Conservation (phyloP, 768 basidiomycete species). For the Xerocomellus dryophilus region DNA sequence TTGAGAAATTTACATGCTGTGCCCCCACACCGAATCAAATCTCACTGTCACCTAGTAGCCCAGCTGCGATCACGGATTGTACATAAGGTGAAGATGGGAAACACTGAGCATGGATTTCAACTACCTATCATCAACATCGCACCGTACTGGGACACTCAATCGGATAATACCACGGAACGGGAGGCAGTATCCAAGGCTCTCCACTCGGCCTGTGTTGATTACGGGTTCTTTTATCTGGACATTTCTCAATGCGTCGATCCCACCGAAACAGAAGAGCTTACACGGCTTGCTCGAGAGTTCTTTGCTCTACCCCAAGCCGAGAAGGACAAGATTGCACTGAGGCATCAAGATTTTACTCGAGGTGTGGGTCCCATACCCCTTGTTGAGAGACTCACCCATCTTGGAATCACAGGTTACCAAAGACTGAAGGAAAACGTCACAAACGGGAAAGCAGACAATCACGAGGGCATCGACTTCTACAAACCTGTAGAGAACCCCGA, state of each 20-base stretch:
- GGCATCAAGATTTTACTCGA: slow-evolving; percentile 68
- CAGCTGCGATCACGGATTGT: background rate
- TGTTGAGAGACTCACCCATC: background rate
- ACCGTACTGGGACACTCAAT: slow-evolving; percentile 51
- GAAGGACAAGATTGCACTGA: slow-evolving; percentile 72
- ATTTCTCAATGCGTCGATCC: slow-evolving; percentile 56
- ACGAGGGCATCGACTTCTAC: slow-evolving; percentile 84
- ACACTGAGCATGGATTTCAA: slow-evolving; percentile 5
- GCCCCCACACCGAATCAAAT: background rate
- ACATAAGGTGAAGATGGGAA: slow-evolving; percentile 11
- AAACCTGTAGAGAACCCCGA: slow-evolving; percentile 68
- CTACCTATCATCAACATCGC: slow-evolving; percentile 75
- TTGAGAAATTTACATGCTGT: too few species aligned
- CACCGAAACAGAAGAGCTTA: slow-evolving; percentile 62
- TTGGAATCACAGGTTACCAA: slow-evolving; percentile 60
- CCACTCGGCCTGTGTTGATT: slow-evolving; percentile 71
- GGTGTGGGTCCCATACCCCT: slow-evolving; percentile 42
- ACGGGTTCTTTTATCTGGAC: slow-evolving; percentile 89
- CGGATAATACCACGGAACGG: slow-evolving; percentile 31
- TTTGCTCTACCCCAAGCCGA: slow-evolving; percentile 70
- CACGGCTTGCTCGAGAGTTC: slow-evolving; percentile 65
- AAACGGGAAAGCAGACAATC: slow-evolving; percentile 77
- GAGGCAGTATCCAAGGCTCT: slow-evolving; percentile 53
- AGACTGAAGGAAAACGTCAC: slow-evolving; percentile 83
- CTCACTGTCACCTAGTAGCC: background rate